phyloP scores from a whole-genome alignment of 345 rosid genomes.

The Mercurialis annua region DNA sequence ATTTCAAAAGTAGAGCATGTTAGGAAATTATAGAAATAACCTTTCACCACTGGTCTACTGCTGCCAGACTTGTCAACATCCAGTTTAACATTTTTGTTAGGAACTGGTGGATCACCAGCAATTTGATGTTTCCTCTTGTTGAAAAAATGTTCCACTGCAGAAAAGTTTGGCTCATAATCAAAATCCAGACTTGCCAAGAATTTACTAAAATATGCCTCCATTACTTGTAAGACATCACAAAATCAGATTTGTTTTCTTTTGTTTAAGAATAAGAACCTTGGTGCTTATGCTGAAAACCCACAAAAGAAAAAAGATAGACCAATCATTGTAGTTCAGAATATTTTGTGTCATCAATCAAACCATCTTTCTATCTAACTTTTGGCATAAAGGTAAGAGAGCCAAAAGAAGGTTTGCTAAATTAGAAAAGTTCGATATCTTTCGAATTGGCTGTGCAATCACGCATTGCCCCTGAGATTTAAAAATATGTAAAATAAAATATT shows the following conservation, averaged over 20 bases:
- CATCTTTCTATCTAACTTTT: no score
- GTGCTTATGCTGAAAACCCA: no score
- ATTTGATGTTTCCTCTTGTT: slow-evolving; percentile 31
- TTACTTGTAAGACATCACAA: background rate
- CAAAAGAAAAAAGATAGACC: no score
- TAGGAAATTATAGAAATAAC: background rate
- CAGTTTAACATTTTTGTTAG: slow-evolving; percentile 17
- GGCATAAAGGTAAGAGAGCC: no score
- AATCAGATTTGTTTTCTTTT: background rate
- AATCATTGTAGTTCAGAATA: no score
- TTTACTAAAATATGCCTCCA: background rate
- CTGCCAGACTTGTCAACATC: slow-evolving; percentile 17
- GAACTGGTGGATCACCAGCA: slow-evolving; percentile 10
- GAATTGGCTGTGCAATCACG: no score
- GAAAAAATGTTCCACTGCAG: slow-evolving; percentile 46
- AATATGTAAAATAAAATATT: no score
- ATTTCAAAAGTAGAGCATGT: background rate
- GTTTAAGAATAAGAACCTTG: background rate
- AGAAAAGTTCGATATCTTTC: no score
- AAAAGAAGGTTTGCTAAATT: no score
- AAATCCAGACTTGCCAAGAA: background rate
- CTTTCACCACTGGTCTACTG: slow-evolving; percentile 23
- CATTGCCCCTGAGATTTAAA: no score
- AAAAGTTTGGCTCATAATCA: background rate
- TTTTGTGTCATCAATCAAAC: no score